Conservation (phyloP, 768 basidiomycete genomes). For the Podaxis pistillaris region DNA sequence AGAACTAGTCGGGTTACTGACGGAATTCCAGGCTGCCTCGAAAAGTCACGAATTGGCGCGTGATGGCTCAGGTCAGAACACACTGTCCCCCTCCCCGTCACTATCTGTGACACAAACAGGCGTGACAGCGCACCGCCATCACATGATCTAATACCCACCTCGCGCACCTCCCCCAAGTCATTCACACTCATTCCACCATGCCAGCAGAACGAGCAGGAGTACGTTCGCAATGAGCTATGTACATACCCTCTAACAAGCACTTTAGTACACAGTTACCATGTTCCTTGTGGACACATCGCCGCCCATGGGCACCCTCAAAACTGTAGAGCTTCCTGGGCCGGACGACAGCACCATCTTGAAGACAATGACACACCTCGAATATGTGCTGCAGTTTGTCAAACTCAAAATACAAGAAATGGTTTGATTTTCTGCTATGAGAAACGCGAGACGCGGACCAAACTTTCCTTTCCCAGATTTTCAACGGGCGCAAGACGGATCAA, state of each 20-base stretch:
- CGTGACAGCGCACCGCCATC: slow-evolving; percentile 18
- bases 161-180: slow-evolving; percentile 29
- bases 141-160: slow-evolving; percentile 24
- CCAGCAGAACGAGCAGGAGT: slow-evolving; percentile 81
- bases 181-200: slow-evolving; percentile 44
- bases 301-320: slow-evolving; percentile 72
- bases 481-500: slow-evolving; percentile 90
- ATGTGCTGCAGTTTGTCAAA: slow-evolving; percentile 83
- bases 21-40: slow-evolving; percentile 12
- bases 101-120: slow-evolving; percentile 9
- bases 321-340: slow-evolving; percentile 52
- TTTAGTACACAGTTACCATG: slow-evolving; percentile 81
- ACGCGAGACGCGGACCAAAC: not conserved
- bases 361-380: slow-evolving; percentile 77
- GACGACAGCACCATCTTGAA: slow-evolving; percentile 48
- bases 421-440: slow-evolving; percentile 10
- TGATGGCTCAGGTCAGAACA: slow-evolving; percentile 21
- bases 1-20: not conserved
- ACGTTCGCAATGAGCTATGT: slow-evolving; percentile 23
- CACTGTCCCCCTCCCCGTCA: slow-evolving; percentile 15
- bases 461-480: slow-evolving; percentile 64
- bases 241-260: slow-evolving; percentile 17
- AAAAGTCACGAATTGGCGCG: slow-evolving; percentile 17
- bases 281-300: slow-evolving; percentile 88
- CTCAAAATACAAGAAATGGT: slow-evolving; percentile 93